Evolutionary conservation across 495 filamentous ascomycete species (phyloP).

Genomic region (Penicillium steckii): DNA sequence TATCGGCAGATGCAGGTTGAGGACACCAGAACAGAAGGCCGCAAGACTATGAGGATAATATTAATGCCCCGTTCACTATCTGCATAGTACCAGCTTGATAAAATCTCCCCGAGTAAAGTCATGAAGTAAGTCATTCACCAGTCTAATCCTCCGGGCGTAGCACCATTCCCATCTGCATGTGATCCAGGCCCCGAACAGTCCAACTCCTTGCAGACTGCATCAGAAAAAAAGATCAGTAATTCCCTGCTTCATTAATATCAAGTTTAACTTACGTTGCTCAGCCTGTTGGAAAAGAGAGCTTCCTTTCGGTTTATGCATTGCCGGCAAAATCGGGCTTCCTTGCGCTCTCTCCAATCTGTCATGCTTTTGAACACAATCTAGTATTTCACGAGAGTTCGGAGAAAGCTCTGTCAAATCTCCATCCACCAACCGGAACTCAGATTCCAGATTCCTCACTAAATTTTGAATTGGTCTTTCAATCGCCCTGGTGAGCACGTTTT

Average conservation of each 20-base stretch:
- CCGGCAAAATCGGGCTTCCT: constrained; percentile 28
- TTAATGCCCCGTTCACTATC: too few species aligned
- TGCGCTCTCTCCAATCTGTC: constrained; percentile 25
- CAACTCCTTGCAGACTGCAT: constrained; percentile 40
- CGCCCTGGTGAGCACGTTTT: background rate
- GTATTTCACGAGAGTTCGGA: constrained; percentile 9
- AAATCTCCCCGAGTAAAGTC: too few species aligned
- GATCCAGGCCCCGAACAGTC: constrained; percentile 25
- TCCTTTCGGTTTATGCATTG: constrained; percentile 29
- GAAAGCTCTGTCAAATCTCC: background rate
- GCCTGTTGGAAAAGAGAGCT: constrained; percentile 34
- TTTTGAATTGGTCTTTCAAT: background rate
- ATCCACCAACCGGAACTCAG: background rate
- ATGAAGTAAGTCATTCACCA: constrained; percentile 21
- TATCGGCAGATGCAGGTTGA: too few species aligned
- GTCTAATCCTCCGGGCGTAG: constrained; percentile 11
- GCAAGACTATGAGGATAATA: too few species aligned
- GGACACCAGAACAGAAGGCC: too few species aligned
- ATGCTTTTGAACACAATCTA: constrained; percentile 28
- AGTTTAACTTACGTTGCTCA: constrained; percentile 29
- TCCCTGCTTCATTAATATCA: background rate
- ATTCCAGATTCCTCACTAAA: constrained; percentile 4
- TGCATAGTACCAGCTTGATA: too few species aligned
- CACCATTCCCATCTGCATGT: background rate
- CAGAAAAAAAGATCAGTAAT: background rate